phyloP scores from a whole-genome alignment of 306 rosid genomes.

The Sicyos edulis region DNA sequence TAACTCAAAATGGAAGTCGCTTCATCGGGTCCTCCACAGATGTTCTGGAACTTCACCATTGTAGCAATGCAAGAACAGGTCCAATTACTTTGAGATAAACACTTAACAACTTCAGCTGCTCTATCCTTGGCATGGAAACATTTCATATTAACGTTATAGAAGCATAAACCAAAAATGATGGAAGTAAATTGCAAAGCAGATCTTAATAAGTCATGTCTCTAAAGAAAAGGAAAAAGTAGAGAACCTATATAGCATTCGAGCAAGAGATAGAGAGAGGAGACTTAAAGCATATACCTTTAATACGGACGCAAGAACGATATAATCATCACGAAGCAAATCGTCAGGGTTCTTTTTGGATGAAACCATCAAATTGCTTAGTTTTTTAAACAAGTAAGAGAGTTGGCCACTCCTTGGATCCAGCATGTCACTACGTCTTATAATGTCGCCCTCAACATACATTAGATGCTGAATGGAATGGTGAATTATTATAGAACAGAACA shows the following conservation, averaged over 20 bases:
- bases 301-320: conserved; percentile 36
- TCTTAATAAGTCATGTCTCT: background rate
- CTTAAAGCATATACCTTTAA: conserved; percentile 43
- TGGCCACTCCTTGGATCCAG: conserved; percentile 53
- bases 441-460: conserved; percentile 70
- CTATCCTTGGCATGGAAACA: conserved; percentile 40
- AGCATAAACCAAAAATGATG: conserved; percentile 1
- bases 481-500: conserved; percentile 16
- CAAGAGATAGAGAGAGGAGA: background rate
- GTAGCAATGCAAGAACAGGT: conserved; percentile 54
- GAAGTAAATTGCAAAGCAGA: conserved; percentile 13
- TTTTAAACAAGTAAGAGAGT: conserved; percentile 40
- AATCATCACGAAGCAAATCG: conserved; percentile 35
- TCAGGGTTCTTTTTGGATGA: conserved; percentile 28
- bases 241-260: background rate
- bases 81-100: conserved; percentile 66
- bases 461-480: conserved; percentile 39
- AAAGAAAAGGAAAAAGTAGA: background rate
- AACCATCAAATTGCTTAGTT: conserved; percentile 35
- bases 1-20: conserved; percentile 60
- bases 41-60: conserved; percentile 54
- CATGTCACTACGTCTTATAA: conserved; percentile 45
- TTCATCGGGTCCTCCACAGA: conserved; percentile 60
- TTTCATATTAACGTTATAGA: background rate
- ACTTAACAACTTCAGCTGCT: conserved; percentile 49